Evolutionary conservation across 169 alveolate species (phyloP).

Genomic region (Cyclospora cayetanensis): DNA sequence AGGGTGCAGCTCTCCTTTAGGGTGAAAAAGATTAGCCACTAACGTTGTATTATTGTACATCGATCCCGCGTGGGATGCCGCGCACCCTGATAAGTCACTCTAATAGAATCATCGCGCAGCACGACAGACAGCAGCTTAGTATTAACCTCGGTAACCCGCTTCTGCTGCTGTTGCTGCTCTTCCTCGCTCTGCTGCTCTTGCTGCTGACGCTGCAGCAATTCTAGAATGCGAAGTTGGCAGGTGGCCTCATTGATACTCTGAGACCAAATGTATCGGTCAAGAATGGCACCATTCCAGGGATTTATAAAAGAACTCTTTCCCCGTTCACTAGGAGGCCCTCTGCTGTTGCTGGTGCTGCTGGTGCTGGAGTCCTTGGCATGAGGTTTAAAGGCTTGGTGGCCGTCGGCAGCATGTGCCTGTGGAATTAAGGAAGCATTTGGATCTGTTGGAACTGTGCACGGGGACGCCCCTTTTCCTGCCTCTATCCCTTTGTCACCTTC

Average conservation of each 20-base stretch:
- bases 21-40: too few species aligned
- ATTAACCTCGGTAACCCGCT: not conserved
- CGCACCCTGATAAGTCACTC: not conserved
- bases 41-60: too few species aligned
- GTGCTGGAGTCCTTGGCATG: not conserved
- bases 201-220: constrained; percentile 29
- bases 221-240: constrained; percentile 26
- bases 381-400: not conserved
- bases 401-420: not conserved
- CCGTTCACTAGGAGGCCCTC: not conserved
- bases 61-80: too few species aligned
- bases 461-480: not conserved
- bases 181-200: not conserved
- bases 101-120: constrained; percentile 1
- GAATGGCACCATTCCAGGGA: constrained; percentile 67
- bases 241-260: constrained; percentile 64
- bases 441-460: not conserved
- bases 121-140: not conserved
- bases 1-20: too few species aligned
- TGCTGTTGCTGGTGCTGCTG: constrained; percentile 51
- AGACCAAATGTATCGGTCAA: constrained; percentile 55
- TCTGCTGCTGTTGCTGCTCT: constrained; percentile 25
- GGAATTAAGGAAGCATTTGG: not conserved
- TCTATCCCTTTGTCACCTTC: not conserved
- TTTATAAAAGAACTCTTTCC: not conserved